A percentile compares a stretch with the other conserved stretches of the same genome.
phyloP scores from a whole-genome alignment of 2,329 filamentous ascomycete genomes.

The Fusarium cicatricum region DNA sequence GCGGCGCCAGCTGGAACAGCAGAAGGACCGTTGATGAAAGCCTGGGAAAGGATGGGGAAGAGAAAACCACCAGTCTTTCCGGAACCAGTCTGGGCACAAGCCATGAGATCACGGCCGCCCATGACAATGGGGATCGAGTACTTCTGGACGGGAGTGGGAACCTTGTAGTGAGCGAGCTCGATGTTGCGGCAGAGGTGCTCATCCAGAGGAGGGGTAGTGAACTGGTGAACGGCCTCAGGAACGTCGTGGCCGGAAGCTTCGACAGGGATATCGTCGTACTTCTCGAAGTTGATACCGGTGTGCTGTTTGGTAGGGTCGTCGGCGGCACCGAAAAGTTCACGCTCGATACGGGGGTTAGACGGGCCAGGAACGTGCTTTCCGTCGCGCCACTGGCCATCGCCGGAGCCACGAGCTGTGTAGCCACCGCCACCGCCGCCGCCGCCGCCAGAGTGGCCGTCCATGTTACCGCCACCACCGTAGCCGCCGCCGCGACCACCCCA shows the following conservation, averaged over 20 bases:
- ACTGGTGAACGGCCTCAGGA: constrained; percentile 87
- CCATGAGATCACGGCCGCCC: constrained; percentile 97
- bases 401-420: constrained; percentile 77
- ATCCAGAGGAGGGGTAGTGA: constrained; percentile 94
- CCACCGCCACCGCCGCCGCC: constrained; percentile 62
- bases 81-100: constrained; percentile 99
- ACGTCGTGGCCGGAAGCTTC: constrained; percentile 95
- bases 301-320: constrained; percentile 96
- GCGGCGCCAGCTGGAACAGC: constrained; percentile 67
- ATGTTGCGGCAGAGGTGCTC: constrained; percentile 95
- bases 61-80: constrained; percentile 99
- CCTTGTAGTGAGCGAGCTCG: constrained; percentile 90
- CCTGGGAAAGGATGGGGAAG: constrained; percentile 98
- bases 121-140: constrained; percentile 99
- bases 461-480: constrained; percentile 49
- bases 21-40: constrained; percentile 88
- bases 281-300: constrained; percentile 99
- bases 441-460: constrained; percentile 78
- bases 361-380: constrained; percentile 96
- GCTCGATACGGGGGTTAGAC: constrained; percentile 87
- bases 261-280: constrained; percentile 99
- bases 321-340: constrained; percentile 89
- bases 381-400: constrained; percentile 95
- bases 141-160: constrained; percentile 97
- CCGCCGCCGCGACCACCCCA: constrained; percentile 49